A percentile compares a stretch with the other conserved stretches of the same genome.
Conservation (phyloP, 306 rosid genomes). For the barrel medic (Medicago truncatula) region MtrunA17r5.0-ANR NC_053046.1:14495001-14495500, state of each 20-base stretch:
- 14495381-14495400: conserved; percentile 27
- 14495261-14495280: conserved; percentile 1
- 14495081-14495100: no score
- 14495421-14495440: no score
- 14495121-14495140: background rate
- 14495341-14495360: conserved; percentile 32
- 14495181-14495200: conserved; percentile 29
- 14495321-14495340: conserved; percentile 37
- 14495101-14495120: background rate
- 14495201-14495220: conserved; percentile 29
- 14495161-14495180: background rate
- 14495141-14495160: background rate
- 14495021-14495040: no score
- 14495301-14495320: conserved; percentile 36
- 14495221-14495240: conserved; percentile 21
- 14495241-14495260: conserved; percentile 33
- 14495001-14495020: background rate
- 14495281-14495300: conserved; percentile 11
- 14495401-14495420: conserved; percentile 27
- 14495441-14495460: background rate
- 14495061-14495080: no score
- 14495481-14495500: conserved; percentile 50
- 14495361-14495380: conserved; percentile 30
- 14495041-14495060: no score
- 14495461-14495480: conserved; percentile 33